Conservation (phyloP, 345 rosid species). For the Lumnitzera racemosa region DNA sequence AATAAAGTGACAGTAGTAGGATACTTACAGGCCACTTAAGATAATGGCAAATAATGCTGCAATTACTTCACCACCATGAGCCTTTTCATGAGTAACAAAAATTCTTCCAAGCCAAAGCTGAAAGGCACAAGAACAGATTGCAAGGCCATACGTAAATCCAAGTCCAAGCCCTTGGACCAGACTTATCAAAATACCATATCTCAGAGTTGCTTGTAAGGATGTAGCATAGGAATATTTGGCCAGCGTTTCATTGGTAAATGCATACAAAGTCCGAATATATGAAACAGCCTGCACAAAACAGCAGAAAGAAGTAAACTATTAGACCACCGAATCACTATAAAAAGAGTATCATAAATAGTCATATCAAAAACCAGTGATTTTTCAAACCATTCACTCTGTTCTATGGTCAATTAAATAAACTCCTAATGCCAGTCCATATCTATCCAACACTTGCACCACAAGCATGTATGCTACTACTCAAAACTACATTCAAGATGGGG, state of each 20-base stretch:
- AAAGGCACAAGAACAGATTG: slow-evolving; percentile 92
- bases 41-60: slow-evolving; percentile 88
- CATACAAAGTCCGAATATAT: slow-evolving; percentile 79
- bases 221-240: slow-evolving; percentile 98
- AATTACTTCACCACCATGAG: slow-evolving; percentile 88
- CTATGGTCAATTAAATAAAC: too few relatives aligned
- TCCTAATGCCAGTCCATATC: too few relatives aligned
- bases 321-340: too few relatives aligned
- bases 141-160: slow-evolving; percentile 98
- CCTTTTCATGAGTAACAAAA: slow-evolving; percentile 44
- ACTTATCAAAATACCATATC: slow-evolving; percentile 89
- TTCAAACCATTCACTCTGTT: too few relatives aligned
- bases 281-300: slow-evolving; percentile 76
- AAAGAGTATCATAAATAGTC: too few relatives aligned
- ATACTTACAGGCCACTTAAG: slow-evolving; percentile 96
- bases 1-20: slow-evolving; percentile 13
- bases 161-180: slow-evolving; percentile 99
- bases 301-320: neutral
- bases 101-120: slow-evolving; percentile 95
- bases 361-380: too few relatives aligned
- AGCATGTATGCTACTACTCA: too few relatives aligned
- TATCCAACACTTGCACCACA: too few relatives aligned
- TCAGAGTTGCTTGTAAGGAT: slow-evolving; percentile 90
- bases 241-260: slow-evolving; percentile 94
- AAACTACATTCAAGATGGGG: too few relatives aligned